phyloP scores from a whole-genome alignment of 192 early-diverging fungal genomes.

The Podila epigama region DNA sequence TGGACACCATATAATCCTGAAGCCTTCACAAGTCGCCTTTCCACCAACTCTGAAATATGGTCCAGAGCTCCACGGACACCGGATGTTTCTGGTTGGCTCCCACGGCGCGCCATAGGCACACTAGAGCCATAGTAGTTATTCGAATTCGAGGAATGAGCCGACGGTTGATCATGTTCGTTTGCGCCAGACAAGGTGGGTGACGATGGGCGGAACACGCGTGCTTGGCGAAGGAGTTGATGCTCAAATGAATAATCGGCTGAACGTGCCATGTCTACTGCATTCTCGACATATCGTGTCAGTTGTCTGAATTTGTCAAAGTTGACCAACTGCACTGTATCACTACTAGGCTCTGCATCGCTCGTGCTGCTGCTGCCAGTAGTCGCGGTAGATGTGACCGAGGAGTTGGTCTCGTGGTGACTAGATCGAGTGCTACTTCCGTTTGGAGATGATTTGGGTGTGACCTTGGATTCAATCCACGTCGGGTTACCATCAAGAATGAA shows the following conservation, averaged over 20 bases:
- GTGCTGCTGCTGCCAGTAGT: neutral
- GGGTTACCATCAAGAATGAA: constrained; percentile 79
- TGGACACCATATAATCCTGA: constrained; percentile 33
- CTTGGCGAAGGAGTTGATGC: constrained; percentile 39
- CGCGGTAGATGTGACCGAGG: neutral
- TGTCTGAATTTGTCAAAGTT: constrained; percentile 61
- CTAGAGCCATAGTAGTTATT: neutral
- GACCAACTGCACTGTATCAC: constrained; percentile 12
- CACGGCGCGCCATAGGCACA: neutral
- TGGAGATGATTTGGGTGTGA: neutral
- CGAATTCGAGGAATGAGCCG: neutral
- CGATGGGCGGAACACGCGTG: constrained; percentile 36
- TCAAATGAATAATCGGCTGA: constrained; percentile 57
- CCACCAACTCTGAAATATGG: constrained; percentile 41
- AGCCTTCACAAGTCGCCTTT: constrained; percentile 31
- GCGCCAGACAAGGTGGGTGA: constrained; percentile 1
- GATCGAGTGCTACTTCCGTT: neutral
- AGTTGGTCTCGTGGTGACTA: neutral
- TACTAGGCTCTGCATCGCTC: neutral
- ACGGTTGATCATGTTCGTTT: neutral
- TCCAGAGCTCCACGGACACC: constrained; percentile 19
- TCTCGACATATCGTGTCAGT: constrained; percentile 47
- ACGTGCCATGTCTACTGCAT: constrained; percentile 38
- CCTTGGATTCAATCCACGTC: constrained; percentile 37
- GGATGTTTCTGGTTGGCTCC: neutral